Base-by-base conservation (phyloP, 306 rosid genomes). In the Pachyrhizus erosus region DNA sequence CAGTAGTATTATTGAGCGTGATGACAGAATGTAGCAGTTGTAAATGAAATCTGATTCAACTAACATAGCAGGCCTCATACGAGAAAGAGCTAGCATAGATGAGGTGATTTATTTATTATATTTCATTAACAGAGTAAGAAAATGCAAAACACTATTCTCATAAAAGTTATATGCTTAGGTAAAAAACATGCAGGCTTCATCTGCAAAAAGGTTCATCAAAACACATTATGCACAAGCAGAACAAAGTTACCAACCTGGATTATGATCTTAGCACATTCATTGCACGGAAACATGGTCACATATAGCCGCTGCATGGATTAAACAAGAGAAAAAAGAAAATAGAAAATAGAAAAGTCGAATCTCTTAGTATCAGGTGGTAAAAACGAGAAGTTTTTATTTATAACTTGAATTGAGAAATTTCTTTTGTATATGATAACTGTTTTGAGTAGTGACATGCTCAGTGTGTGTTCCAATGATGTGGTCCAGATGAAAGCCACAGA, bases 261-360 rank as follows among this genome's bases (percentile, higher is more conserved):
- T 48, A 93, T 96, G 75, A 93, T 91, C 90, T 96, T 96, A 29
- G 99, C 96, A 60, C 97, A 95, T 88, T 95, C 98, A 67, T 93
- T 93, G 91, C 95, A 95, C 33, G 94, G 97, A 87, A 92, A 93
- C 97, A 91, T 93, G 84, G 94, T 93, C 84, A 90, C 96, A 23
- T 90, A 91, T 42, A 92, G 88, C 89, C 82, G 90, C 94, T 91
- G 96, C 91, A 88, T 40, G 48, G 51, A 78, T 72, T 66, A 23
- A 72, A 84, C 52, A 34, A n/a, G 18, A 23, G 5, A 54, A 70
- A 48, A 48, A 20, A 65, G 52, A 64, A 57, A 67, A 84, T 33
- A 15, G 65, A 48, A 48, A 20, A 65, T 46, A 64, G 62, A 67
- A 84, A 39, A 15, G 65, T 54, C 57, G 21, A 60, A 21, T 46